Evolutionary conservation across 176 grass and related monocot species (phyloP).

Genomic region (Urochloa ruziziensis): DNA sequence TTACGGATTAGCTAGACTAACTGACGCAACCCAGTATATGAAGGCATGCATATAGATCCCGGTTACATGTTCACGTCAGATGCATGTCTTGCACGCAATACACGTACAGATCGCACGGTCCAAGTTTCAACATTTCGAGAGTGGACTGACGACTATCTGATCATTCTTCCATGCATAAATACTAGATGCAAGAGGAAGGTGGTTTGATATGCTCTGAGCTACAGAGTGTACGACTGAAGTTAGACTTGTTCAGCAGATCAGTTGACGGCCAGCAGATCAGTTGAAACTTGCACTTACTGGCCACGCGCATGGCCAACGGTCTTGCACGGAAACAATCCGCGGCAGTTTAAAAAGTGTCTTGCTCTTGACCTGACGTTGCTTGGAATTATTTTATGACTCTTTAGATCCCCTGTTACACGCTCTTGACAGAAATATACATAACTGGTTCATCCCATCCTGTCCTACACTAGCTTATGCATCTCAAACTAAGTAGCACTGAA

Average conservation of each 20-base stretch:
- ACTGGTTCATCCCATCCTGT: background rate
- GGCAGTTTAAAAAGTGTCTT: background rate
- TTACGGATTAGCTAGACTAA: conserved; percentile 3
- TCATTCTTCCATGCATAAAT: background rate
- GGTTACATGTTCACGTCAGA: background rate
- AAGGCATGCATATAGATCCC: background rate
- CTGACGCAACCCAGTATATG: background rate
- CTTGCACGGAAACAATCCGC: background rate
- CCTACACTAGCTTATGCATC: background rate
- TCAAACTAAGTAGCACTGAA: background rate
- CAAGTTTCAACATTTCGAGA: background rate
- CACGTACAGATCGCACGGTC: background rate
- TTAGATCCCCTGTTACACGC: background rate
- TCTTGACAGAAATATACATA: background rate
- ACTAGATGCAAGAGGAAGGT: background rate
- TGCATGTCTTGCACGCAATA: background rate
- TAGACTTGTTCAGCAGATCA: background rate
- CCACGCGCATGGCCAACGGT: background rate
- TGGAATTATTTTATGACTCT: background rate
- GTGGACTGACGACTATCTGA: background rate
- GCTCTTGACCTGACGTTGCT: background rate
- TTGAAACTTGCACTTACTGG: background rate
- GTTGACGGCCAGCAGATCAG: background rate
- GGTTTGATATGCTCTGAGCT: background rate
- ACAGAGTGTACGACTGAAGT: background rate